Percentiles rank a stretch among this genome's conserved stretches.
Evolutionary conservation across 2,329 filamentous ascomycete genomes (phyloP).

Genomic region (Venturia asperata): DNA sequence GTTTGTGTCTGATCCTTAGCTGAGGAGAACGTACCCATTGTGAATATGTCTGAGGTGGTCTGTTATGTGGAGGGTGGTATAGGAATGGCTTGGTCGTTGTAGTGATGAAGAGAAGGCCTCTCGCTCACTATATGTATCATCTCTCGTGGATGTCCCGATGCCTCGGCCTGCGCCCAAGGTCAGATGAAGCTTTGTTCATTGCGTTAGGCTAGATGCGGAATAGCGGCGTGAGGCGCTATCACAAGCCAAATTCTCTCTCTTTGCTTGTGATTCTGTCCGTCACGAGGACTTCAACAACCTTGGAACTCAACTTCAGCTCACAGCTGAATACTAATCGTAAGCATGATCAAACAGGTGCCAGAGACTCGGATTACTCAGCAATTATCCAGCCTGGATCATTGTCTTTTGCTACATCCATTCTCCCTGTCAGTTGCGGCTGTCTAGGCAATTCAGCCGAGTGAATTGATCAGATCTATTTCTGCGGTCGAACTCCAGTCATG

Average conservation of each 20-base stretch:
- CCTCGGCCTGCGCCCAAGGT: not conserved
- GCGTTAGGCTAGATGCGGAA: not conserved
- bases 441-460: not conserved
- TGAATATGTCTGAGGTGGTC: not conserved
- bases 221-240: not conserved
- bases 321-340: not conserved
- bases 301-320: no score
- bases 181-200: not conserved
- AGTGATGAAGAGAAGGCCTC: not conserved
- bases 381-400: no score
- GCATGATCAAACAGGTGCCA: not conserved
- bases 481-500: not conserved
- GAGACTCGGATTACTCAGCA: no score
- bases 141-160: not conserved
- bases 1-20: no score
- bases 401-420: not conserved
- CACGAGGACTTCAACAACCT: not conserved
- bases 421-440: not conserved
- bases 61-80: not conserved
- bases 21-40: not conserved
- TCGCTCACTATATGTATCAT: slow-evolving; percentile 2
- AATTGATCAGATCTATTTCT: not conserved
- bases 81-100: not conserved
- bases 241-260: not conserved
- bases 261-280: not conserved